Evolutionary conservation across 495 filamentous ascomycete genomes (phyloP).

Genomic region (Penicillium diatomitis): DNA sequence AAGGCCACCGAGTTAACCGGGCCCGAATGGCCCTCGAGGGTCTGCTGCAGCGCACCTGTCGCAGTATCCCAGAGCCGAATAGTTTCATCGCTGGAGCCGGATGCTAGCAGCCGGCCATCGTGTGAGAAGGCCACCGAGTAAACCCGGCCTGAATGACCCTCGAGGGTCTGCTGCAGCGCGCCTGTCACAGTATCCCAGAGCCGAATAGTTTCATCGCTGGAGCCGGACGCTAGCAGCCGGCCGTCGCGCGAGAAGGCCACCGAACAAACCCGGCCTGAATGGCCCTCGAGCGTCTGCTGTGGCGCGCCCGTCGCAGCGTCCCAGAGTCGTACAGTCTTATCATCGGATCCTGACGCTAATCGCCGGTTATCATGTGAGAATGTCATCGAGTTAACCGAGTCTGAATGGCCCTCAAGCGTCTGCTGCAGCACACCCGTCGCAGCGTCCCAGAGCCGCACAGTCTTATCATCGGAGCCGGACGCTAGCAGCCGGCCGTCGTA

Average conservation of each 20-base stretch:
- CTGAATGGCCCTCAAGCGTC: no score
- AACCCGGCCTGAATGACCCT: constrained; percentile 4
- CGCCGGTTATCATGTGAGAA: no score
- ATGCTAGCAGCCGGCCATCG: background rate
- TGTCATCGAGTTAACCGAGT: no score
- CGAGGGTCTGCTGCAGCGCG: background rate
- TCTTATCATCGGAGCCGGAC: no score
- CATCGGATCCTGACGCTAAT: no score
- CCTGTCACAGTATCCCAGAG: constrained; percentile 26
- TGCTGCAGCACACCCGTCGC: no score
- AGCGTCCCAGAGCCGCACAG: no score
- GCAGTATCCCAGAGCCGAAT: background rate
- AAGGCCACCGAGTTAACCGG: background rate
- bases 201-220: constrained; percentile 18
- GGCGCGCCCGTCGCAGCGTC: no score
- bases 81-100: background rate
- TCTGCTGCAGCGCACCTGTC: background rate
- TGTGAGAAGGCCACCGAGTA: background rate
- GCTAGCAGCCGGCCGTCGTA: no score
- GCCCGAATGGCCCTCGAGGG: background rate
- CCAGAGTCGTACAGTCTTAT: no score
- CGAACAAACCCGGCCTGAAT: background rate
- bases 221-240: constrained; percentile 21
- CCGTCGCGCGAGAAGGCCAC: constrained; percentile 21
- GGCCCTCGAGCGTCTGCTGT: constrained; percentile 5